Conservation (phyloP, 768 basidiomycete species). For the Pseudohyphozyma bogoriensis region DNA sequence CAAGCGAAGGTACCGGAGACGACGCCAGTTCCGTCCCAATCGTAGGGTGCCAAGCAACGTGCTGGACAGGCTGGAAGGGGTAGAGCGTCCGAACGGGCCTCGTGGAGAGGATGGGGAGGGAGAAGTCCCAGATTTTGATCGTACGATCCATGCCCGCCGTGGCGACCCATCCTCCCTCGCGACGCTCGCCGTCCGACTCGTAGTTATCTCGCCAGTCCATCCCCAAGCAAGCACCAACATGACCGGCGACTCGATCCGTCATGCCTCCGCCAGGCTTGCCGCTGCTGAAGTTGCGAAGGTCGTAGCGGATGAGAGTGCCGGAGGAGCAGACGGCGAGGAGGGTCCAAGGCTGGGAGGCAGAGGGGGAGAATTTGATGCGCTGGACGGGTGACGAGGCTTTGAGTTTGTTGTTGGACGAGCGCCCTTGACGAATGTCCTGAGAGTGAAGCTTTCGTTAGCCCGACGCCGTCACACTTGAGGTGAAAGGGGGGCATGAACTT, state of each 20-base stretch:
- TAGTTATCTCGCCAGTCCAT: slow-evolving; percentile 29
- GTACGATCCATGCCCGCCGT: slow-evolving; percentile 29
- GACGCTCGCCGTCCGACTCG: slow-evolving; percentile 1
- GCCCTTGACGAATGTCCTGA: slow-evolving; percentile 26
- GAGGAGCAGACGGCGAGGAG: slow-evolving; percentile 25
- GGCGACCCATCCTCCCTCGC: slow-evolving; percentile 29
- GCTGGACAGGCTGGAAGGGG: slow-evolving; percentile 13
- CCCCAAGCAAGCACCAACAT: slow-evolving; percentile 22
- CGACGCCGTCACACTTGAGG: no score
- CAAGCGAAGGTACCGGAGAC: slow-evolving; percentile 7
- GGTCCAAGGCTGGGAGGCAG: slow-evolving; percentile 20
- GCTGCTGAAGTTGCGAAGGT: slow-evolving; percentile 17
- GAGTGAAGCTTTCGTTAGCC: no score
- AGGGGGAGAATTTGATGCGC: slow-evolving; percentile 27
- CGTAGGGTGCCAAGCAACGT: slow-evolving; percentile 26
- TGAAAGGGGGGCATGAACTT: not conserved
- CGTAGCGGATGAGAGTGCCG: slow-evolving; percentile 27
- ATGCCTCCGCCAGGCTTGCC: slow-evolving; percentile 14
- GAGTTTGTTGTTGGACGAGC: slow-evolving; percentile 12
- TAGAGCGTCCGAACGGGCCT: slow-evolving; percentile 25
- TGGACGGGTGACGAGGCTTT: slow-evolving; percentile 28
- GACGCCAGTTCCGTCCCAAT: slow-evolving; percentile 19
- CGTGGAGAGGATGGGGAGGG: slow-evolving; percentile 11
- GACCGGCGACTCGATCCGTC: slow-evolving; percentile 27
- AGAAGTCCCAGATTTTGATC: slow-evolving; percentile 31